Base-by-base conservation (phyloP, 192 early-diverging fungal genomes). In the Coemansia sp. region DNA sequence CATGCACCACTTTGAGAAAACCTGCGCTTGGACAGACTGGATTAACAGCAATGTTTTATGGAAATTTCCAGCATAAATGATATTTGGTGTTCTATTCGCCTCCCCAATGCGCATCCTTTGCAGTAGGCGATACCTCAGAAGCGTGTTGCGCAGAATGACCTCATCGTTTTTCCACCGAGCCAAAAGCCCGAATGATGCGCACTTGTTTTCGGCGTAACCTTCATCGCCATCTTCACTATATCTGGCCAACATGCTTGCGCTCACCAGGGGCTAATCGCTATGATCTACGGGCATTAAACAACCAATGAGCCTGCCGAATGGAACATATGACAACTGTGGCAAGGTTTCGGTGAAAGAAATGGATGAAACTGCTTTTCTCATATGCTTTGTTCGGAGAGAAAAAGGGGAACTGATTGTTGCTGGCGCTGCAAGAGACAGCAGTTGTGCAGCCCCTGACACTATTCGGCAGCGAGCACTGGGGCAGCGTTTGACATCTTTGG, bases 201-300 rank as follows among this genome's bases (percentile, higher is more conserved):
- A 32, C 29, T 6, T 32, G 29, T 32, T 32, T 32, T 32, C 29
- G 29, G 29, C 4, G 29, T 32, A 32, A 32, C 29, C 5, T 32
- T 5, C 5, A 32, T 32, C 4, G 29, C 29, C 41, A 43, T 15
- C 12, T 11, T 15, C 15, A 15, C 41, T 43, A 15, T 15, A 43
- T 43, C 12, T 43, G 41, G 41, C 2, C 41, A 15, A 43, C 2
- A 43, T 43, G 41, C 8, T 15, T 15, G 41, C 15, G 12, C 15
- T 15, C 41, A 12, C 41, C 3, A 45, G 43, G 47, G 52, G 52
- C 52, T 53, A 53, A 53, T 53, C 52, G 10, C 52, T 4, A 53
- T 14, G 52, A 53, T 53, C 52, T 25, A 53, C 52, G 52, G 52
- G 7, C 52, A 53, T 53, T 53, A 25, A 53, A 10, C 52, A 53